Evolutionary conservation across 2,329 filamentous ascomycete species (phyloP).

Genomic region (Scedosporium apiospermum): DNA sequence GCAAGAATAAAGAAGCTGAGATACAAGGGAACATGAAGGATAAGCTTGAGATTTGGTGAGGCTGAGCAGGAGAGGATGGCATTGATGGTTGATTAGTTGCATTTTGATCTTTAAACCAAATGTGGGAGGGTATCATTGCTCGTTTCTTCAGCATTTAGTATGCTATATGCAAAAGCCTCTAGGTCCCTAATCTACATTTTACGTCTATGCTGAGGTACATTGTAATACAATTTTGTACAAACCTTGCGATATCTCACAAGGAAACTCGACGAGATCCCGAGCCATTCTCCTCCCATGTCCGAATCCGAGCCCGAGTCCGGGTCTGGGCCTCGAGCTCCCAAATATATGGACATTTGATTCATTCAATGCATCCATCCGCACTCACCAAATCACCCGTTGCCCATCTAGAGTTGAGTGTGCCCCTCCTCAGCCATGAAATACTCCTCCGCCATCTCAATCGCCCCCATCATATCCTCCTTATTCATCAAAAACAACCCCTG

Average conservation of each 20-base stretch:
- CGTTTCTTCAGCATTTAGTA: not conserved
- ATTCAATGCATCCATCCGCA: no score
- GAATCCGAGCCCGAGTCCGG: not conserved
- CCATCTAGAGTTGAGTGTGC: not conserved
- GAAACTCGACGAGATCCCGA: no score
- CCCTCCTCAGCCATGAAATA: conserved; percentile 5
- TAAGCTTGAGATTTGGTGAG: no score
- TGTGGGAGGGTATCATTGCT: not conserved
- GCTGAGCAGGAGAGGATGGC: no score
- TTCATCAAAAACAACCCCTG: conserved; percentile 94
- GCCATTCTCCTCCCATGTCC: not conserved
- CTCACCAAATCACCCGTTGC: not conserved
- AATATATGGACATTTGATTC: no score
- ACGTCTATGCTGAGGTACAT: no score
- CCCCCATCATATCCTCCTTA: conserved; percentile 81
- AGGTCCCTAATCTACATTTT: not conserved
- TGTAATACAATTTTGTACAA: not conserved
- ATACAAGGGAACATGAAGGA: no score
- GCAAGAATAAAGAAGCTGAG: no score
- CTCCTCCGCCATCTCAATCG: conserved; percentile 64
- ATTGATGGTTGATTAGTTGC: no score
- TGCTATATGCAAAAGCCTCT: not conserved
- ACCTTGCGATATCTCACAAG: not conserved
- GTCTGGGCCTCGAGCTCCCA: no score
- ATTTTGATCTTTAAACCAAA: no score